Base-by-base conservation (phyloP, 192 early-diverging fungal species). In the Coemansia nantahalensis region DNA sequence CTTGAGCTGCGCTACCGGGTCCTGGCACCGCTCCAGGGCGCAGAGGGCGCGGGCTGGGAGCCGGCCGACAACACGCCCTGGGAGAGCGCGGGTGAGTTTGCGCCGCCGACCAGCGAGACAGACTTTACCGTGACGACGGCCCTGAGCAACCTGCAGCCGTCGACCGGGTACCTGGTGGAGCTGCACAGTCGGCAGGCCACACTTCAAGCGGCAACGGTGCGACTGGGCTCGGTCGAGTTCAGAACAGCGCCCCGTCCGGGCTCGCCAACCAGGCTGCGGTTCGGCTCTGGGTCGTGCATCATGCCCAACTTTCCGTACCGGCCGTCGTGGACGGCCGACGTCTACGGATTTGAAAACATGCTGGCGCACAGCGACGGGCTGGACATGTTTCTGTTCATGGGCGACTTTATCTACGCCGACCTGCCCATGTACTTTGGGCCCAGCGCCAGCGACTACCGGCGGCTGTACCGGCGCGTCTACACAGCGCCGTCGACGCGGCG, bases 351-450 rank as follows among this genome's bases (percentile, higher is more conserved):
- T 39, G 43, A 23, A 22, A 63, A 56, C 36, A 66, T 78, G 43
- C 53, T 67, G 23, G 59, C 56, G 13, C 65, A 77, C 45, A 68
- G 65, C 45, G 54, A 60, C 21, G 21, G 16, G 22, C 56, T 77
- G 30, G 56, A 69, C 39, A 49, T 68, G 53, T 39, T 76, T 22
- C 59, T 80, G 51, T 80, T 80, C 38, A 51, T 80, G 48, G 78
- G 78, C 56, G 78, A 80, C 55, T 80, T 80, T 60, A 67, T 80
- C 51, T 76, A 80, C 56, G 63, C 78, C 28, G 78, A 80, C 36
- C 24, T 76, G 48, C 78, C 78, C 18, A 45, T 65, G 26, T 72
- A 62, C 45, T 72, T 65, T 60, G 72, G 73, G 8, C 21, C 65
- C 8, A 36, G 21, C 16, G 16, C 58, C 22, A 73, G 65, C 13